Percentiles rank a stretch among this genome's conserved stretches.
These are phyloP conservation scores for Cordyceps tenuipes DNA, from an alignment of 2,329 filamentous ascomycete genomes.

Conservation along the genomic window DNA sequence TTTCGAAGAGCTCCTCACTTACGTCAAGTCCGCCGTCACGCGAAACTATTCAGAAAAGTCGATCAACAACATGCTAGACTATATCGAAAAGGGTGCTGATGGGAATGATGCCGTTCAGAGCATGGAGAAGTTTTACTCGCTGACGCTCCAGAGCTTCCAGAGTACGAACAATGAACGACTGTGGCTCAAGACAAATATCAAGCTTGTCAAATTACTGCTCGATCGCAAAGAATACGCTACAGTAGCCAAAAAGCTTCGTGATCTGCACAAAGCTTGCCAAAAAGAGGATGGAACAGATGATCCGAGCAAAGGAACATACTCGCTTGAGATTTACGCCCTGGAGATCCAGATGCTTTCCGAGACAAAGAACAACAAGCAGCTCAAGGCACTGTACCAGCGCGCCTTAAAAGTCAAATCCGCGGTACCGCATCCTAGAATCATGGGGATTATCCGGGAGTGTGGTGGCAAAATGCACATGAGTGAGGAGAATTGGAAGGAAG, in stretches of 20 bases:
- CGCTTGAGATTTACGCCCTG: slow-evolving; percentile 88
- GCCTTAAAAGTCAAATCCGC: slow-evolving; percentile 91
- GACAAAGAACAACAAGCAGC: slow-evolving; percentile 92
- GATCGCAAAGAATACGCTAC: slow-evolving; percentile 82
- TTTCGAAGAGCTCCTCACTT: slow-evolving; percentile 90
- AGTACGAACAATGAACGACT: slow-evolving; percentile 94
- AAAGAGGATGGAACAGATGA: slow-evolving; percentile 81
- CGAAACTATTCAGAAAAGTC: slow-evolving; percentile 98
- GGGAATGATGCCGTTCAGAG: slow-evolving; percentile 62
- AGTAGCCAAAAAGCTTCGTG: slow-evolving; percentile 73
- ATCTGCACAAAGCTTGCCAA: slow-evolving; percentile 85
- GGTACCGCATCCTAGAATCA: slow-evolving; percentile 95
- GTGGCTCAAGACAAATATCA: slow-evolving; percentile 98
- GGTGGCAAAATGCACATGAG: slow-evolving; percentile 99
- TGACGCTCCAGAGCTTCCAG: slow-evolving; percentile 91
- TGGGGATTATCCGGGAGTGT: slow-evolving; percentile 97
- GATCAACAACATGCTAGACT: slow-evolving; percentile 98
- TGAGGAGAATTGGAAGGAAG: slow-evolving; percentile 98
- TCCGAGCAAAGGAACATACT: slow-evolving; percentile 91
- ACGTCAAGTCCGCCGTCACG: slow-evolving; percentile 93
- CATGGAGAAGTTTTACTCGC: slow-evolving; percentile 92
- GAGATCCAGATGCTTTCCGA: slow-evolving; percentile 99
- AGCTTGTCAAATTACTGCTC: slow-evolving; percentile 82
- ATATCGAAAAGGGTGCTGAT: slow-evolving; percentile 81
- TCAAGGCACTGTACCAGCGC: slow-evolving; percentile 86